These are phyloP conservation scores for Logfia minima DNA, from an alignment of 129 eudicot genomes.

Conservation along the genomic window DNA sequence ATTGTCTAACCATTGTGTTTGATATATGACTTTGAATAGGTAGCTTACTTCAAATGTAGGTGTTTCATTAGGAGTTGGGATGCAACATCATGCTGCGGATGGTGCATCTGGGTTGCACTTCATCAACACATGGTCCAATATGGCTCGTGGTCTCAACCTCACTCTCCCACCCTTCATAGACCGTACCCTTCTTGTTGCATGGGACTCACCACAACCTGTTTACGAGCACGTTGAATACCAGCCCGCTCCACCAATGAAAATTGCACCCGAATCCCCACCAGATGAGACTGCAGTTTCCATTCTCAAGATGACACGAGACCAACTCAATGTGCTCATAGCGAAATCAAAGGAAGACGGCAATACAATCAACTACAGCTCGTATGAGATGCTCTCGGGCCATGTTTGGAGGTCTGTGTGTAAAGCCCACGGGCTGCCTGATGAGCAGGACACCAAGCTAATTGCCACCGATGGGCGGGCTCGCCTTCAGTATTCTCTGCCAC, in stretches of 20 bases:
- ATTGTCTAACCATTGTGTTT: not conserved
- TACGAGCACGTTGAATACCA: conserved; percentile 17
- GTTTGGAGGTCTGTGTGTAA: conserved; percentile 27
- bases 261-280: not conserved
- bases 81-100: conserved; percentile 22
- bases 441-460: conserved; percentile 6
- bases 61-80: conserved; percentile 23
- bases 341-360: conserved; percentile 21
- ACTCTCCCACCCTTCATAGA: conserved; percentile 26
- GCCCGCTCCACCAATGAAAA: conserved; percentile 5
- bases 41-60: conserved; percentile 24
- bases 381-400: conserved; percentile 15
- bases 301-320: conserved; percentile 16
- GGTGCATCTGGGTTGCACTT: conserved; percentile 14
- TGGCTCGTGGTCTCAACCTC: conserved; percentile 28
- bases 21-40: not conserved
- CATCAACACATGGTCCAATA: conserved; percentile 23
- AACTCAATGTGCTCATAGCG: conserved; percentile 6
- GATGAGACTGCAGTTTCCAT: not conserved
- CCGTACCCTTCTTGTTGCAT: conserved; percentile 16
- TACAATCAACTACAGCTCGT: conserved; percentile 11
- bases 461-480: conserved; percentile 18
- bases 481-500: conserved; percentile 11
- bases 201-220: conserved; percentile 16
- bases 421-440: conserved; percentile 5